Conservation (phyloP, 1,284 basidiomycete species). For the Meira miltonrushii region DNA sequence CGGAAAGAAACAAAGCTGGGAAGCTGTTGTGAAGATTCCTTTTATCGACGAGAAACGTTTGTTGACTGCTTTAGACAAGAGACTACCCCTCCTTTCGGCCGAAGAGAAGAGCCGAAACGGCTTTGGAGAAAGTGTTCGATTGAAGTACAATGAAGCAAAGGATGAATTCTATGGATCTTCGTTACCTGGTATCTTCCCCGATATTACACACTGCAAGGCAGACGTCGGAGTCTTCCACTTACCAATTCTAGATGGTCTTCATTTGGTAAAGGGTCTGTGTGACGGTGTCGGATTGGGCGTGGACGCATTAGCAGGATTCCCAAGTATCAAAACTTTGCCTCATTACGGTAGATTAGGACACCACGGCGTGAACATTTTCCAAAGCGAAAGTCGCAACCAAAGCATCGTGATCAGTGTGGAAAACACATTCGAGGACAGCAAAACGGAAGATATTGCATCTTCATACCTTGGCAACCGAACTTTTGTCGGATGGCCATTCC, state of each 20-base stretch:
- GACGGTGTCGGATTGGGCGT: conserved; percentile 83
- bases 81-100: conserved; percentile 69
- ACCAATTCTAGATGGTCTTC: conserved; percentile 74
- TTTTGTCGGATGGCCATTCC: conserved; percentile 87
- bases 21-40: conserved; percentile 96
- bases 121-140: conserved; percentile 73
- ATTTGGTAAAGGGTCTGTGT: conserved; percentile 77
- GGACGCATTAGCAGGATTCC: conserved; percentile 88
- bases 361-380: conserved; percentile 91
- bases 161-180: conserved; percentile 78
- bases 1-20: conserved; percentile 98
- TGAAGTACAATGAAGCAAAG: conserved; percentile 62
- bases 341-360: conserved; percentile 70
- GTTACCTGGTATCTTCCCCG: conserved; percentile 87
- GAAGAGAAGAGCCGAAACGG: conserved; percentile 75
- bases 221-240: conserved; percentile 70
- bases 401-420: conserved; percentile 84
- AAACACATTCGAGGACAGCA: conserved; percentile 65
- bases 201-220: conserved; percentile 76
- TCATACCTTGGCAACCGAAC: conserved; percentile 71
- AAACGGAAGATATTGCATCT: conserved; percentile 65
- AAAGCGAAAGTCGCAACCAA: conserved; percentile 79
- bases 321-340: conserved; percentile 82
- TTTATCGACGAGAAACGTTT: conserved; percentile 86
- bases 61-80: conserved; percentile 63